Evolutionary conservation across 1,139 yeast species (phyloP).

Genomic region (Zygosaccharomyces pseudobailii): DNA sequence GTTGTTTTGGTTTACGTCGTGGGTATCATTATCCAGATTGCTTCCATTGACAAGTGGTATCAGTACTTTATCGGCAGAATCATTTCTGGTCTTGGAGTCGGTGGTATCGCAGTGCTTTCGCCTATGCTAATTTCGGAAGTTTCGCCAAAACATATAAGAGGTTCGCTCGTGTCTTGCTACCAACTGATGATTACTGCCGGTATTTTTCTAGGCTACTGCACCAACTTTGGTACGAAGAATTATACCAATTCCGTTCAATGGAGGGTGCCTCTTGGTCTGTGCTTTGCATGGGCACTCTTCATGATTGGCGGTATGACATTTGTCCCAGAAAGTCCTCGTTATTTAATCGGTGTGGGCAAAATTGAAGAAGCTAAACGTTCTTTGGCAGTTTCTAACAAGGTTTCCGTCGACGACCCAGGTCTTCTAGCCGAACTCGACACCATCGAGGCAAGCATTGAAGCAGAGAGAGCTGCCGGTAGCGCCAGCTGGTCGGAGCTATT

Average conservation of each 20-base stretch:
- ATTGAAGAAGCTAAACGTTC: constrained; percentile 57
- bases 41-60: constrained; percentile 48
- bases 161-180: constrained; percentile 58
- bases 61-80: constrained; percentile 59
- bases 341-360: constrained; percentile 48
- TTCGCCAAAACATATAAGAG: constrained; percentile 64
- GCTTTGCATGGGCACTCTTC: constrained; percentile 42
- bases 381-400: constrained; percentile 54
- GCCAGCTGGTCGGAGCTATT: constrained; percentile 59
- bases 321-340: constrained; percentile 81
- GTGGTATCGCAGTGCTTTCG: constrained; percentile 55
- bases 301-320: constrained; percentile 52
- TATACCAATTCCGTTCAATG: constrained; percentile 50
- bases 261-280: constrained; percentile 58
- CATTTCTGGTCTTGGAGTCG: constrained; percentile 62
- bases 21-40: constrained; percentile 61
- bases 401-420: constrained; percentile 51
- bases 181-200: constrained; percentile 63
- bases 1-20: constrained; percentile 55
- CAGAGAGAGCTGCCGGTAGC: constrained; percentile 53
- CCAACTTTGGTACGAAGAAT: constrained; percentile 54
- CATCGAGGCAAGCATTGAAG: constrained; percentile 58
- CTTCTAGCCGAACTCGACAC: constrained; percentile 54
- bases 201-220: constrained; percentile 59
- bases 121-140: constrained; percentile 66